These are phyloP conservation scores for Paecilomyces variotii DNA, from an alignment of 2,329 filamentous ascomycete species.

Conservation along the genomic window DNA sequence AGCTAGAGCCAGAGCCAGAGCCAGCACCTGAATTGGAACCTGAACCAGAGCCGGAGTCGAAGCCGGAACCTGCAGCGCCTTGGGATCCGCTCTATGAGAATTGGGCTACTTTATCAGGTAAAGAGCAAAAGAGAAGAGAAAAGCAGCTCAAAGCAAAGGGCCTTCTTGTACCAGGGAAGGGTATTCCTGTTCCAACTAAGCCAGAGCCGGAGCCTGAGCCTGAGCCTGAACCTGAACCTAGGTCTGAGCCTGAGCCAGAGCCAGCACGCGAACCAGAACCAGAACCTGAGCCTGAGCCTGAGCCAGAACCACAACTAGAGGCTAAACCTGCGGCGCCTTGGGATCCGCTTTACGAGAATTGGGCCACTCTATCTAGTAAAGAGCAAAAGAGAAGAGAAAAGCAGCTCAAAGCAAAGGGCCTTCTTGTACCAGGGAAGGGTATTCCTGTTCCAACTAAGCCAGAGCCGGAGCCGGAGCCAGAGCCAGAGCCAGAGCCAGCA, in stretches of 20 bases:
- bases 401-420: slow-evolving; percentile 12
- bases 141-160: slow-evolving; percentile 19
- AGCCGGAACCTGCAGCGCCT: too few relatives aligned
- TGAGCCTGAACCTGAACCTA: slow-evolving; percentile 7
- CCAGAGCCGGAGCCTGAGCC: background rate
- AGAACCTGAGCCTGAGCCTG: slow-evolving; percentile 24
- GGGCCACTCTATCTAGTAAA: slow-evolving; percentile 3
- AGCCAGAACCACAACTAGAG: slow-evolving; percentile 7
- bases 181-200: slow-evolving; percentile 7
- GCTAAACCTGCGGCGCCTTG: background rate
- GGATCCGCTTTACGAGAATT: background rate
- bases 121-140: slow-evolving; percentile 28
- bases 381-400: slow-evolving; percentile 31
- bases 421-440: background rate
- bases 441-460: slow-evolving; percentile 7
- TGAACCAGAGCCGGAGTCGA: slow-evolving; percentile 8
- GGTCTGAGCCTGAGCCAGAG: slow-evolving; percentile 7
- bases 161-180: background rate
- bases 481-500: slow-evolving; percentile 13
- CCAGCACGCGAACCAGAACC: slow-evolving; percentile 9
- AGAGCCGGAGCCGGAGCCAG: too few relatives aligned
- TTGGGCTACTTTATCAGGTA: slow-evolving; percentile 3
- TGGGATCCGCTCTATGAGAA: background rate
- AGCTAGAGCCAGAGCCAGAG: too few relatives aligned
- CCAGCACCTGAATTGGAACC: slow-evolving; percentile 8